Conservation (phyloP, 2,329 filamentous ascomycete species). For the Fusarium pseudograminearum region DNA sequence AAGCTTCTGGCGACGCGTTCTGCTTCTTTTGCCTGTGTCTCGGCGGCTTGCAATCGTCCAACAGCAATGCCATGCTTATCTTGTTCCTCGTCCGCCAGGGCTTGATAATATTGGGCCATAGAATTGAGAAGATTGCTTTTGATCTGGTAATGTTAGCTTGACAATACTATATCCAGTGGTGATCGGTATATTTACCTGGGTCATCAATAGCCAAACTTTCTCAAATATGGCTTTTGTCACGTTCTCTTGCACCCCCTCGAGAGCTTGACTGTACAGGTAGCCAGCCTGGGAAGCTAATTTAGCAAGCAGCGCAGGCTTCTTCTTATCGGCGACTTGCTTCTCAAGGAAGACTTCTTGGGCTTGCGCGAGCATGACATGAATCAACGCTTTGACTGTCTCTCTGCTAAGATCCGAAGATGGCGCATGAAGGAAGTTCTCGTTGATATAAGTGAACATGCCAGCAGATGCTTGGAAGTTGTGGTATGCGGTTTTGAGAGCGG, state of each 20-base stretch:
- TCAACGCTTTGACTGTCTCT: slow-evolving; percentile 95
- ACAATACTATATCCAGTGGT: background rate
- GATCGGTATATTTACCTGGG: slow-evolving; percentile 67
- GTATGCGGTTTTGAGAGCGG: slow-evolving; percentile 94
- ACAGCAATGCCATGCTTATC: slow-evolving; percentile 89
- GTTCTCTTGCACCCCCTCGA: slow-evolving; percentile 92
- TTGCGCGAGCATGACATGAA: slow-evolving; percentile 92
- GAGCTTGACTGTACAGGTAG: slow-evolving; percentile 86
- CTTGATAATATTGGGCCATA: slow-evolving; percentile 93
- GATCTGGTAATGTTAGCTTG: slow-evolving; percentile 58
- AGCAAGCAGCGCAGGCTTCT: slow-evolving; percentile 90
- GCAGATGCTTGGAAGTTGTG: slow-evolving; percentile 98
- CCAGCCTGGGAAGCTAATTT: slow-evolving; percentile 93
- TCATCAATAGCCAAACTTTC: slow-evolving; percentile 88
- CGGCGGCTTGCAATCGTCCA: slow-evolving; percentile 83
- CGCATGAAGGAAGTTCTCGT: slow-evolving; percentile 98
- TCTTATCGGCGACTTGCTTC: slow-evolving; percentile 92
- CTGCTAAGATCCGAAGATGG: slow-evolving; percentile 95
- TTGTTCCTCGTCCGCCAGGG: slow-evolving; percentile 88
- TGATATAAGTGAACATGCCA: slow-evolving; percentile 99
- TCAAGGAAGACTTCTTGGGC: slow-evolving; percentile 98
- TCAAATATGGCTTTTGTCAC: slow-evolving; percentile 92
- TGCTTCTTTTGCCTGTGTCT: slow-evolving; percentile 82
- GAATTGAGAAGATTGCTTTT: slow-evolving; percentile 88
- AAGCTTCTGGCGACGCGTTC: slow-evolving; percentile 81